Conservation (phyloP, 805 yeast genomes). For the Soucietia sequanensis region DNA sequence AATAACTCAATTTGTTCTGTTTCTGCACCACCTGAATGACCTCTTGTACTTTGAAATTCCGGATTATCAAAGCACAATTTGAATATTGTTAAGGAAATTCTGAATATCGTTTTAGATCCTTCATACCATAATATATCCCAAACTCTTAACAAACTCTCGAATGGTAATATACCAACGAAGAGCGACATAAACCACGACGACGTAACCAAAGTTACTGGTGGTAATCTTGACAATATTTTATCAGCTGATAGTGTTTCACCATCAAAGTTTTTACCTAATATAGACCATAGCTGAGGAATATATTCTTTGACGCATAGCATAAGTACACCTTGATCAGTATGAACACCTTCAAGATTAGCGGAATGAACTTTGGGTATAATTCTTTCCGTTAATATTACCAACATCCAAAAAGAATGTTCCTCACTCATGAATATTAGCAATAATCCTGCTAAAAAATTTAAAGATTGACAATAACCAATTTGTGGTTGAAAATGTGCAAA, state of each 20-base stretch:
- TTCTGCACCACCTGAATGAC: conserved; percentile 22
- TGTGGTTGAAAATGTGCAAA: conserved; percentile 84
- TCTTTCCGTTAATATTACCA: conserved; percentile 81
- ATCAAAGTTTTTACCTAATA: conserved; percentile 40
- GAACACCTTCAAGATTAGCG: conserved; percentile 87
- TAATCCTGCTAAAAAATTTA: conserved; percentile 89
- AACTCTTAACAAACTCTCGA: conserved; percentile 80
- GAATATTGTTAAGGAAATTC: conserved; percentile 77
- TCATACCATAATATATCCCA: conserved; percentile 97
- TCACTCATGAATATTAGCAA: conserved; percentile 83
- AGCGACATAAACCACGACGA: conserved; percentile 98
- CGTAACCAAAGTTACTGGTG: conserved; percentile 90
- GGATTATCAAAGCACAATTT: conserved; percentile 66
- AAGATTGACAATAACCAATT: conserved; percentile 94
- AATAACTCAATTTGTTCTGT: conserved; percentile 55
- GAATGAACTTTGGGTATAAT: conserved; percentile 92
- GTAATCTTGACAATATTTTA: conserved; percentile 68
- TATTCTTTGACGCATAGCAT: conserved; percentile 84
- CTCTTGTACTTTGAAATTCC: conserved; percentile 38
- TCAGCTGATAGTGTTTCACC: conserved; percentile 40
- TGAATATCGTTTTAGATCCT: conserved; percentile 82
- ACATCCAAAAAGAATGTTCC: conserved; percentile 93
- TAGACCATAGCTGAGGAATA: conserved; percentile 75
- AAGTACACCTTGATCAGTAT: conserved; percentile 90
- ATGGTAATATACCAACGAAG: conserved; percentile 87